Evolutionary conservation across 371 early-diverging fungal genomes (phyloP), one percentile per base, ranked within the genome.

Genomic region (Syncephalastrum sp.): DNA sequence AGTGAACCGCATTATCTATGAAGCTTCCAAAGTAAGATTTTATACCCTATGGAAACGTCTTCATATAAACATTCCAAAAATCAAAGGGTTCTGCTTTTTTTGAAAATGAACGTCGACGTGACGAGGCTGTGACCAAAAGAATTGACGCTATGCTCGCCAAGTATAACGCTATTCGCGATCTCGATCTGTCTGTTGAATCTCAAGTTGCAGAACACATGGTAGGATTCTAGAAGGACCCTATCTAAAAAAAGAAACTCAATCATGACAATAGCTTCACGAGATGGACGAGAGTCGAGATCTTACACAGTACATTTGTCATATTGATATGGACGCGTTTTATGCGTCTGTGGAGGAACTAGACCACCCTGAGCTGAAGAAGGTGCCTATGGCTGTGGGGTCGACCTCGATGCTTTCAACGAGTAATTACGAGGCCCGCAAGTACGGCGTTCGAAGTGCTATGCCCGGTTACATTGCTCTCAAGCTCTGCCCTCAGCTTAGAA

Each of bases 261-360:
- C 1, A 24, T 17, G 8, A 17, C 19, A 23, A 8, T 24, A 68
- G 72, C 61, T 82, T 12, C 48, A 59, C 14, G 69, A 68, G 19
- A 47, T 82, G 16, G 84, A 85, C 51, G 47, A 55, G 1, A 66
- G 53, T 1, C 50, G 86, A 10, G 82, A 85, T 50, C 53, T 83
- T 24, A 63, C 66, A 19, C 73, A 73, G 42, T 64, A 55, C 24
- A 85, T 88, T 21, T 82, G 82, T 24, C 85, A 86, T 69, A 70
- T 90, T 38, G 88, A 87, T 64, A 88, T 87, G 87, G 82, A 79
- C 50, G 85, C 90, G 1, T 91, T 87, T 49, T 91, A 87, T 64
- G 89, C 89, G 0, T 79, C 85, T 1, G 85, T 88, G 2, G 90
- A 91, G 69, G 86, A 85, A 68, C 72, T 85, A 4, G 86, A 85